A percentile compares a stretch with the other conserved stretches of the same genome.
These are phyloP conservation scores for Candida caryicola DNA, from an alignment of 805 yeast species.

Conservation along the genomic window DNA sequence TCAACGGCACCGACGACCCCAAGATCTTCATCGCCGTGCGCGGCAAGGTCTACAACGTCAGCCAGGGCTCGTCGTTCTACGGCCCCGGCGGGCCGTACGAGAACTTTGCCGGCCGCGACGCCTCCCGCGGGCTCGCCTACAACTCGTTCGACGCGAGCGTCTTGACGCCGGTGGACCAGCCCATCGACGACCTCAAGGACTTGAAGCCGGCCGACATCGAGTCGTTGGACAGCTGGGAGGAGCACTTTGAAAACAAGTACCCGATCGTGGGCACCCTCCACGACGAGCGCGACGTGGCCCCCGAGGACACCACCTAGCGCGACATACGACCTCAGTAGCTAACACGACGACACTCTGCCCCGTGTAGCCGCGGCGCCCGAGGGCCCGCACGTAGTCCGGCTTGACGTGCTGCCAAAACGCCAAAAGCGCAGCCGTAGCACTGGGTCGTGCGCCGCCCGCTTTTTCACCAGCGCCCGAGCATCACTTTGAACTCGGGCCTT, in stretches of 20 bases:
- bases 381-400: too few species aligned
- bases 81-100: constrained; percentile 96
- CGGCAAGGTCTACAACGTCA: constrained; percentile 83
- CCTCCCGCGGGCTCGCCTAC: constrained; percentile 85
- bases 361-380: too few species aligned
- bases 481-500: neutral
- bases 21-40: constrained; percentile 83
- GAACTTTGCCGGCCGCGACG: constrained; percentile 94
- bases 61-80: constrained; percentile 76
- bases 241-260: constrained; percentile 78
- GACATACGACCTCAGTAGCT: neutral
- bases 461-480: neutral
- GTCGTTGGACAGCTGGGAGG: constrained; percentile 81
- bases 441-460: neutral
- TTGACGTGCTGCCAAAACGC: neutral
- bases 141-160: constrained; percentile 75
- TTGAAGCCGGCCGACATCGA: constrained; percentile 58
- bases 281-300: constrained; percentile 10
- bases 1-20: constrained; percentile 77
- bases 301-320: neutral
- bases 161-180: constrained; percentile 68
- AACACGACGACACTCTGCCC: too few species aligned
- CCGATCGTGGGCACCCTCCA: constrained; percentile 73
- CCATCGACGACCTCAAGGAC: constrained; percentile 69
- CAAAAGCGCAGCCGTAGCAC: neutral